These are phyloP conservation scores for Tylopilus balloui DNA, from an alignment of 768 basidiomycete species.

Conservation along the genomic window DNA sequence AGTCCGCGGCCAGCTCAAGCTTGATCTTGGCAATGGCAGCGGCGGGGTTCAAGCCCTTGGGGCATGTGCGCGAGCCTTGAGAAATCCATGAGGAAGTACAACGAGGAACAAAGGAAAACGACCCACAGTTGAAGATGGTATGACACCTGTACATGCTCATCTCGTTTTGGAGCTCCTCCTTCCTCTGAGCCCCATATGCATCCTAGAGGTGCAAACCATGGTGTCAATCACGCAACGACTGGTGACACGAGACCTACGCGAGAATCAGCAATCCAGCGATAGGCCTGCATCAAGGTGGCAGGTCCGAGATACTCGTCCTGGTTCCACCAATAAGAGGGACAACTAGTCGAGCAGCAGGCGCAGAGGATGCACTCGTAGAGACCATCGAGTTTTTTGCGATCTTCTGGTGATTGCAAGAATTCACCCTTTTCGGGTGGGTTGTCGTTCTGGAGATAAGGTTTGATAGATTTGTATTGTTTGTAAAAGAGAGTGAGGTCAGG, in stretches of 20 bases:
- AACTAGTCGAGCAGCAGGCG: constrained; percentile 96
- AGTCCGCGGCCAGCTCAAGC: constrained; percentile 1
- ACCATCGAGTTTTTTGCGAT: constrained; percentile 92
- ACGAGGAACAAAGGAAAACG: background rate
- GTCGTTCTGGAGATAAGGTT: constrained; percentile 94
- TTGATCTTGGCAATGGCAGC: constrained; percentile 2
- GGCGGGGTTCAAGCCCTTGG: constrained; percentile 4
- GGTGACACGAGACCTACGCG: constrained; percentile 48
- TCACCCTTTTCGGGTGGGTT: constrained; percentile 83
- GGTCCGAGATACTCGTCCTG: constrained; percentile 98
- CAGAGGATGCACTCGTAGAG: constrained; percentile 98
- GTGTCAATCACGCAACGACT: background rate
- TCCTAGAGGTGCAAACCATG: constrained; percentile 45
- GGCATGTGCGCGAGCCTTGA: constrained; percentile 61
- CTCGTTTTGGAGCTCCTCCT: constrained; percentile 92
- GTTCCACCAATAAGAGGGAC: constrained; percentile 99
- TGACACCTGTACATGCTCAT: constrained; percentile 97
- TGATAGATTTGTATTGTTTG: constrained; percentile 99
- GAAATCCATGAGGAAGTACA: background rate
- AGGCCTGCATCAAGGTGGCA: constrained; percentile 93
- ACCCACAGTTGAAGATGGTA: constrained; percentile 93
- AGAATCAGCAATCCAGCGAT: constrained; percentile 97
- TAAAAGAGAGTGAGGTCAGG: constrained; percentile 89
- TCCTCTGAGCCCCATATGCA: constrained; percentile 69
- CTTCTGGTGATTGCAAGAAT: constrained; percentile 84